These are phyloP conservation scores for Akanthomyces uredinophilus DNA, from an alignment of 2,329 filamentous ascomycete species.

Conservation along the genomic window DNA sequence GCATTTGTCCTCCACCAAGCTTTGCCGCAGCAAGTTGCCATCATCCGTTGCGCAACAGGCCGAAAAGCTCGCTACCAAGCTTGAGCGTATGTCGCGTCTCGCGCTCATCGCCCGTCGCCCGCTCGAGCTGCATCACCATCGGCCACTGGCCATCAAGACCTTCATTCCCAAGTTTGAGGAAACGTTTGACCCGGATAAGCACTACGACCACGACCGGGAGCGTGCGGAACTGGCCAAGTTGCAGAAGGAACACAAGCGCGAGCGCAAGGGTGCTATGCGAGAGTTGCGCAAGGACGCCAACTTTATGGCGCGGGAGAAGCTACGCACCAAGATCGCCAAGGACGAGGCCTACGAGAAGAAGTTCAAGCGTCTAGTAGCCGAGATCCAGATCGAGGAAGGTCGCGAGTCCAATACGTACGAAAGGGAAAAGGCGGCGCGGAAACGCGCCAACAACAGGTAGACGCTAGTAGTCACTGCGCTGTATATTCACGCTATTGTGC, in stretches of 20 bases:
- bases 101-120: constrained; percentile 66
- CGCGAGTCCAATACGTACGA: constrained; percentile 84
- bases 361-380: constrained; percentile 83
- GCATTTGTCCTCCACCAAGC: constrained; percentile 52
- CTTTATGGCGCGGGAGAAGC: constrained; percentile 86
- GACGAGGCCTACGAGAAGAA: constrained; percentile 95
- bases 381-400: constrained; percentile 94
- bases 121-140: constrained; percentile 83
- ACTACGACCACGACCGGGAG: constrained; percentile 94
- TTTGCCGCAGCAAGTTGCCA: constrained; percentile 47
- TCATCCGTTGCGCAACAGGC: constrained; percentile 34
- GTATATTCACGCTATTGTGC: too few species aligned
- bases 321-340: constrained; percentile 87
- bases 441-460: constrained; percentile 51
- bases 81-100: constrained; percentile 52
- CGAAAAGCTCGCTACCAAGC: constrained; percentile 38
- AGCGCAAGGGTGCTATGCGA: constrained; percentile 89
- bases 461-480: background rate
- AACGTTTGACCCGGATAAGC: constrained; percentile 85
- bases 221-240: constrained; percentile 80
- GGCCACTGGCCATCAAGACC: constrained; percentile 79
- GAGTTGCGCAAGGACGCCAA: constrained; percentile 93
- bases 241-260: constrained; percentile 85
- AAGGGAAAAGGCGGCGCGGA: constrained; percentile 72
- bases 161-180: constrained; percentile 95